Percentiles rank a stretch among this genome's conserved stretches.
These are phyloP conservation scores for Mrakia hoshinonis DNA, from an alignment of 768 basidiomycete genomes.

Conservation along the genomic window DNA sequence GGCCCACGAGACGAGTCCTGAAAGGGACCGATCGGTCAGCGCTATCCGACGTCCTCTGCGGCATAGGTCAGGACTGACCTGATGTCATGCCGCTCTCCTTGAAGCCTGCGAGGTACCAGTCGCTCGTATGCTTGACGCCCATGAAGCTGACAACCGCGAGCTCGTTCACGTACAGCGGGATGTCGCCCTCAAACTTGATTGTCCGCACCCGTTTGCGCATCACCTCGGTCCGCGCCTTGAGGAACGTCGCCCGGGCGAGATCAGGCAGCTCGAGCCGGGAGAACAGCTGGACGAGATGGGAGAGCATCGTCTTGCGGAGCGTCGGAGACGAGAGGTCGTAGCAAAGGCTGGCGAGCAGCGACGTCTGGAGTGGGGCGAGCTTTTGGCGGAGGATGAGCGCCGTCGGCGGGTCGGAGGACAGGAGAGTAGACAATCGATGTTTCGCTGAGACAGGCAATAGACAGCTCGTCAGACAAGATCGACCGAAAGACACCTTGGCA, in stretches of 20 bases:
- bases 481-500: neutral
- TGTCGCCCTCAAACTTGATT: conserved; percentile 83
- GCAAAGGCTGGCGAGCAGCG: conserved; percentile 61
- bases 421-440: neutral
- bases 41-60: neutral
- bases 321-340: conserved; percentile 63
- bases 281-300: conserved; percentile 63
- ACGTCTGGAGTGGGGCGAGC: conserved; percentile 57
- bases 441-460: conserved; percentile 4
- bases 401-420: neutral
- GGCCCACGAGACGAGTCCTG: conserved; percentile 93
- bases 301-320: conserved; percentile 66
- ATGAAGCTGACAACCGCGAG: conserved; percentile 84
- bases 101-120: conserved; percentile 95
- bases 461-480: neutral
- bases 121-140: conserved; percentile 89
- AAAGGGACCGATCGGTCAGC: neutral
- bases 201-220: conserved; percentile 69
- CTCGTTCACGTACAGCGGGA: conserved; percentile 75
- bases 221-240: conserved; percentile 65
- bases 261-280: conserved; percentile 65
- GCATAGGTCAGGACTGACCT: conserved; percentile 51
- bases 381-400: conserved; percentile 50
- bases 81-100: conserved; percentile 91
- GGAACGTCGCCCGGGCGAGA: conserved; percentile 71